Evolutionary conservation across 495 filamentous ascomycete species (phyloP).

Genomic region (Cryomyces minteri): DNA sequence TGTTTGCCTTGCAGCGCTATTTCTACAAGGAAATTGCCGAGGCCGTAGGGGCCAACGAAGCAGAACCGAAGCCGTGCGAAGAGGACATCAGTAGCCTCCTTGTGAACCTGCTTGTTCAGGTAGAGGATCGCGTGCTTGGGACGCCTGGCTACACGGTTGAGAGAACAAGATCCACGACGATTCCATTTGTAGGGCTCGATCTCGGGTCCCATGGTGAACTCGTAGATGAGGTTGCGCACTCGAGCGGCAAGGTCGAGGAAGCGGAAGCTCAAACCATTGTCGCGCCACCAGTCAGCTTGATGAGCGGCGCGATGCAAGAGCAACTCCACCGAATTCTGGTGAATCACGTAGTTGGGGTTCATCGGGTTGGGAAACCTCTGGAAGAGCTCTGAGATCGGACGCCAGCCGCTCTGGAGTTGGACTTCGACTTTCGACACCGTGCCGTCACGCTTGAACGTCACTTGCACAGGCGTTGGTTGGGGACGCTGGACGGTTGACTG

Average conservation of each 20-base stretch:
- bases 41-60: not conserved
- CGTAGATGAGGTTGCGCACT: constrained; percentile 7
- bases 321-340: not conserved
- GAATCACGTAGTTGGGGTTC: not conserved
- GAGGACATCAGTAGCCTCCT: constrained; percentile 2
- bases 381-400: not conserved
- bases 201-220: not conserved
- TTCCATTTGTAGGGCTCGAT: constrained; percentile 3
- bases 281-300: constrained; percentile 1
- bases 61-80: not conserved
- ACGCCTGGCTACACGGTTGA: too few relatives aligned
- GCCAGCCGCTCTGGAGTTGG: not conserved
- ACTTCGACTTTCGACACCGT: not conserved
- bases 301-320: not conserved
- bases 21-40: not conserved
- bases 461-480: not conserved
- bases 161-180: too few relatives aligned
- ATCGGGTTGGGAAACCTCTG: not conserved
- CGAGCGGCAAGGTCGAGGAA: constrained; percentile 6
- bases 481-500: not conserved
- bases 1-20: not conserved
- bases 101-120: constrained; percentile 1
- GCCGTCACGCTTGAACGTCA: not conserved
- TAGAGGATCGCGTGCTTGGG: too few relatives aligned
- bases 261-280: constrained; percentile 4